Evolutionary conservation across 2,329 filamentous ascomycete genomes (phyloP).

Genomic region (Paecilomyces dactylethromorphus): DNA sequence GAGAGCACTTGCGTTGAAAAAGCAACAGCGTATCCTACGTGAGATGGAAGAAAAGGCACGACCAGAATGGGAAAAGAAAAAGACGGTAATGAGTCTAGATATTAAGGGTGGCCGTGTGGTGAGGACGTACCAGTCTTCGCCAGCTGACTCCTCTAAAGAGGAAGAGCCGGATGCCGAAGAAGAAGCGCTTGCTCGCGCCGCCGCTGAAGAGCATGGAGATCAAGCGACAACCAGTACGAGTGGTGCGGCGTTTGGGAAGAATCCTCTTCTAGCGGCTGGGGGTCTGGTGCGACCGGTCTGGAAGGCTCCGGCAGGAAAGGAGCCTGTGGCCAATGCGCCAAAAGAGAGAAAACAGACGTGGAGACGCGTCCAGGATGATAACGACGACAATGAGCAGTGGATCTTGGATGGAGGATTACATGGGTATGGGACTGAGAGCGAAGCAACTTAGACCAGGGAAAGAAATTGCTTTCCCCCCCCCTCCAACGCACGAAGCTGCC

Average conservation of each 20-base stretch:
- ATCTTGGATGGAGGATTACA: conserved; percentile 39
- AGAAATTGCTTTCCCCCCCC: no score
- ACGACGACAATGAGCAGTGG: conserved; percentile 43
- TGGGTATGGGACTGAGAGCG: conserved; percentile 19
- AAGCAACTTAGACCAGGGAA: not conserved
- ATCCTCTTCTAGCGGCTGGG: conserved; percentile 37
- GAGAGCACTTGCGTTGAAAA: conserved; percentile 73
- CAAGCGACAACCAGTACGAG: conserved; percentile 9
- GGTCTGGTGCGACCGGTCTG: conserved; percentile 40
- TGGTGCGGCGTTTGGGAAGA: conserved; percentile 35
- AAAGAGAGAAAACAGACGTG: conserved; percentile 36
- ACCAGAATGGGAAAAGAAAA: conserved; percentile 84
- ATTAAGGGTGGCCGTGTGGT: conserved; percentile 71
- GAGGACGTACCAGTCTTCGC: conserved; percentile 37
- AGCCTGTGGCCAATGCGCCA: conserved; percentile 7
- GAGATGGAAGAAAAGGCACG: conserved; percentile 81
- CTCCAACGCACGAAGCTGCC: not conserved
- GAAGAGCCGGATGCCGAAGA: conserved; percentile 11
- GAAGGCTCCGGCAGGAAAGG: conserved; percentile 29
- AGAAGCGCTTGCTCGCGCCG: conserved; percentile 7
- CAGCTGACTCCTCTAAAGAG: conserved; percentile 16
- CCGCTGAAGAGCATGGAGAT: conserved; percentile 9
- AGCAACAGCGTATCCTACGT: conserved; percentile 73
- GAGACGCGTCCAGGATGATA: conserved; percentile 42
- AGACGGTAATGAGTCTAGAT: conserved; percentile 78